Evolutionary conservation across 2,329 filamentous ascomycete genomes (phyloP), one percentile per base, ranked within the genome.

Genomic region (Aspergillus sp.): DNA sequence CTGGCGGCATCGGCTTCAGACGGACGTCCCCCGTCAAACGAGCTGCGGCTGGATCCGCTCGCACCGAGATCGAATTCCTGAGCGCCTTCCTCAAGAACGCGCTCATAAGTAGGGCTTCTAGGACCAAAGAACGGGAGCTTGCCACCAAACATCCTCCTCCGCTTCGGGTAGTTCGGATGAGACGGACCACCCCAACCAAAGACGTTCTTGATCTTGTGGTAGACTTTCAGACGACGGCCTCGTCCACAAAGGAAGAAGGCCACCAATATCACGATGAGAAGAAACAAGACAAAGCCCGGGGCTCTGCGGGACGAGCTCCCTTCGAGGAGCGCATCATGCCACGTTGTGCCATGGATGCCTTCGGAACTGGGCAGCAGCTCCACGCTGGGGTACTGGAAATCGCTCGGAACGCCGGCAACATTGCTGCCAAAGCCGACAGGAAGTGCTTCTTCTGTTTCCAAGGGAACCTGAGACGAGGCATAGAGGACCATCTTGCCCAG

Each of bases 361-460:
- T 72, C 71, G 1, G 72, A 66, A 54, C 67, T 70, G 17, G 72
- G 75, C 59, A 71, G 71, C 62, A 74, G 64, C 66, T 75, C 64
- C 57, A 76, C 70, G 66, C 77, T 67, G 61, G 93, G 91, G 69
- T 88, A 88, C 74, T 96, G 91, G 74, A 97, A 99, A 72, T 97
- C 92, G 3, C 81, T 71, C 0, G 91, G 89, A 3, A 89, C 82
- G 7, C 81, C 82, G 41, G 81, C 80, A n/a, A 83, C 80, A 70
- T 99, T 99, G 77, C 88, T 92, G 59, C 95, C 95, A 72, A 98
- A 98, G 0, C 95, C 95, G 8, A 99, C 95, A 0, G 93, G 91
- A 2, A 93, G 79, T 15, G 83, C 81, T 44, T 84, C 78, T 17
- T 83, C 79, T 1, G 81, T 82, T 6, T 82, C 77, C 0, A 91